These are phyloP conservation scores for Calonectria ilicicola DNA, from an alignment of 2,329 filamentous ascomycete genomes.

Conservation along the genomic window DNA sequence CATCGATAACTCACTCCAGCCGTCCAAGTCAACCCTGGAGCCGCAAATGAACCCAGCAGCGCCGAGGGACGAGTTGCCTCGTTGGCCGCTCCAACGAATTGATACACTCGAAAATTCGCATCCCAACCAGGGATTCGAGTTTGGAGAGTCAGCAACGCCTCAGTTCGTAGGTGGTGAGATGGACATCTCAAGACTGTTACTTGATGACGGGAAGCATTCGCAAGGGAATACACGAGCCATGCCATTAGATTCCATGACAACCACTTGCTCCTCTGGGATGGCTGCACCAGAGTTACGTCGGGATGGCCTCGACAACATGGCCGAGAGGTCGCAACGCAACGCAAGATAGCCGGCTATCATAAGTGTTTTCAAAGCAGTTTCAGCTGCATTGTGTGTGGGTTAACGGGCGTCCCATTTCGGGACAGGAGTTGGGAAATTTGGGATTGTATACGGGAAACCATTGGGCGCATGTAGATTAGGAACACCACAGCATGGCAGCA, in stretches of 20 bases:
- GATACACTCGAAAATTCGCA: conserved; percentile 46
- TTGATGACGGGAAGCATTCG: conserved; percentile 61
- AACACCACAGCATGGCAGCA: conserved; percentile 32
- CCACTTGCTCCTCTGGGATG: conserved; percentile 38
- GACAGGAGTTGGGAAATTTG: conserved; percentile 39
- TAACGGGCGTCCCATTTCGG: conserved; percentile 24
- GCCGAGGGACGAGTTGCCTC: conserved; percentile 61
- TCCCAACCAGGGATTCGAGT: conserved; percentile 53
- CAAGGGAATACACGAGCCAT: conserved; percentile 40
- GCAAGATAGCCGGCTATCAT: conserved; percentile 26
- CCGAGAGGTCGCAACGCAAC: conserved; percentile 30
- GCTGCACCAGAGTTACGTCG: conserved; percentile 28
- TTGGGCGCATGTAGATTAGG: conserved; percentile 39
- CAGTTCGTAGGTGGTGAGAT: conserved; percentile 66
- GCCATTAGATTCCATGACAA: conserved; percentile 40
- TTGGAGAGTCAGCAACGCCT: conserved; percentile 54
- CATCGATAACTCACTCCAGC: conserved; percentile 59
- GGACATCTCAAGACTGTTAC: conserved; percentile 70
- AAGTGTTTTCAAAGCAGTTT: conserved; percentile 17
- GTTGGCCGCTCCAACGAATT: conserved; percentile 54
- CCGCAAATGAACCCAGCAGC: conserved; percentile 54
- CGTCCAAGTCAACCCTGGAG: conserved; percentile 52
- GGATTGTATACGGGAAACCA: conserved; percentile 27
- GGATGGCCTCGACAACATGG: not conserved
- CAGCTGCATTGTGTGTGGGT: conserved; percentile 28